Percentiles rank a stretch among this genome's conserved stretches.
phyloP scores from a whole-genome alignment of 257 asterid species.

The Solanum tarijense region DNA sequence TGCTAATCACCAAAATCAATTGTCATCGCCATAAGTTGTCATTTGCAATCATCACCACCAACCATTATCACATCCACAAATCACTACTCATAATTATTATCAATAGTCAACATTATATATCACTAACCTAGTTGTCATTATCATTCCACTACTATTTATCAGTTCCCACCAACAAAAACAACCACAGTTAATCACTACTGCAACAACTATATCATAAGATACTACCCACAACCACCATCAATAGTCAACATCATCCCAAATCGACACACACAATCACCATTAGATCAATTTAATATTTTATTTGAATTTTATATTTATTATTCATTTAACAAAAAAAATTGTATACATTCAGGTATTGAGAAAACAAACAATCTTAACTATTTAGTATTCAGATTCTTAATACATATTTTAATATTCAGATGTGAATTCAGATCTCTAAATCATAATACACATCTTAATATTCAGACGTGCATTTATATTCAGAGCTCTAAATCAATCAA shows the following conservation, averaged over 20 bases:
- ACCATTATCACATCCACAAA: not conserved
- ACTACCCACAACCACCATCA: not conserved
- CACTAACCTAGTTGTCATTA: not conserved
- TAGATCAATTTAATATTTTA: not conserved
- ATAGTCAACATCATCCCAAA: not conserved
- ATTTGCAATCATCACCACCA: not conserved
- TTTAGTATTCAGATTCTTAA: not conserved
- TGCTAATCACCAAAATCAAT: not conserved
- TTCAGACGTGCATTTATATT: not conserved
- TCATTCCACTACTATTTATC: not conserved
- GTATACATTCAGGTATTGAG: not conserved
- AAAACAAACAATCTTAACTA: not conserved
- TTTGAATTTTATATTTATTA: not conserved
- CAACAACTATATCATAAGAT: not conserved
- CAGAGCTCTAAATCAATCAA: not conserved
- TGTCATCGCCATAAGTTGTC: not conserved
- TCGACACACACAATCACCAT: not conserved
- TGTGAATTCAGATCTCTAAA: not conserved
- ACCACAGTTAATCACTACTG: not conserved
- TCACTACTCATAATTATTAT: not conserved
- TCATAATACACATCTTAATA: not conserved
- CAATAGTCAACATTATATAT: not conserved
- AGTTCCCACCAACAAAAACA: not conserved
- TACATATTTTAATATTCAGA: not conserved
- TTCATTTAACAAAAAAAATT: not conserved